Base-by-base conservation (phyloP, 495 filamentous ascomycete genomes). In the Lophiotrema nucula region DNA sequence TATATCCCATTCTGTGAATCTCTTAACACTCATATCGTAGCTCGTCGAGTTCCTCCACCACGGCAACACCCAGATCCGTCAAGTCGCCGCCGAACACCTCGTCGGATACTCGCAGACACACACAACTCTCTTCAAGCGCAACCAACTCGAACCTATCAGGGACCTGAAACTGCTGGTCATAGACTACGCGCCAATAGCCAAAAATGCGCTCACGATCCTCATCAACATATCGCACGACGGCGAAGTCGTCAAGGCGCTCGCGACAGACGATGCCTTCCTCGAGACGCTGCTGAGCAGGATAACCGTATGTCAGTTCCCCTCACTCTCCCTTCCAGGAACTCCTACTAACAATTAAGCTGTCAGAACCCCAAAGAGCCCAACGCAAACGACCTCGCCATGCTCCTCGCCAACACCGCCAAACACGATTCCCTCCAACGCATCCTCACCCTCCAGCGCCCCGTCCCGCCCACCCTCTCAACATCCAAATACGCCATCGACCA, bases 31-130 rank as follows among this genome's bases (percentile, higher is more conserved):
- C 31, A 8, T 35, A 10, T 11, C 3, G 19, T 63, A 95, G 91
- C 82, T 97, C 42, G 91, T 95, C 55, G 90, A 90, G 63, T 95
- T 97, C 67, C 87, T 97, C 27, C 87, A 89, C 68, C 85, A 95
- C 76, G 88, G 87, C 42, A 96, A 92, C 71, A 87, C 88, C 10
- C 84, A 90, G 66, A 88, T 96, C 53, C 83, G 92, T 39, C 82
- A 87, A 71, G 80, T 85, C 48, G 86, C 93, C 15, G 84, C 83
- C 39, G 92, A 96, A 70, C 87, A 92, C 55, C 79, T 96, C 22
- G 85, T 95, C 35, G 86, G 87, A 4, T 97, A 88, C 72, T 95
- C 93, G 4, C 80, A 77, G 12, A 76, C 83, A 1, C 82, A 96
- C 62, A 88, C 88, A 0, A 70, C 74, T 1, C 81, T 98, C 8